Evolutionary conservation across 2,329 filamentous ascomycete species (phyloP), one percentile per base, ranked within the genome.

Genomic region (Fusarium dimerum): DNA sequence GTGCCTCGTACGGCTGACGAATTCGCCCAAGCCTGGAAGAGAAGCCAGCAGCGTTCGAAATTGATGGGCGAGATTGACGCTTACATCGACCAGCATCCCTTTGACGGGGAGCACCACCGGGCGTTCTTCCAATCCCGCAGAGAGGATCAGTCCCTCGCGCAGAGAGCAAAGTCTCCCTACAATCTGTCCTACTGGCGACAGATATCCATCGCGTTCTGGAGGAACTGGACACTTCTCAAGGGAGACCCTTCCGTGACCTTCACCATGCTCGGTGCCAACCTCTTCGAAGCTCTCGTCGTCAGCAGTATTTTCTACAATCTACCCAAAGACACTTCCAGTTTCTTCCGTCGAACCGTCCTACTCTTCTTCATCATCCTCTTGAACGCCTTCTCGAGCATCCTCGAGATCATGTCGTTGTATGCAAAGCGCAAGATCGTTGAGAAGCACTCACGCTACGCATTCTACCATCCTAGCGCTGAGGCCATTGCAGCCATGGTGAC

Each of bases 301-400:
- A 78, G 79, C n/a, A 78, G 73, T 17, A 71, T 83, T 52, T 83
- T 79, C 57, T 83, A 68, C 53, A 71, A 76, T 7, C 69, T 76
- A 1, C 71, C 74, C 0, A 45, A 71, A 5, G 73, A 72, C 15
- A 76, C 78, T 0, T 67, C 66, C 1, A 74, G 71, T 1, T 80
- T 83, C 51, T 76, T 76, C 47, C 69, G 75, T 4, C 73, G 76
- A 16, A 78, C 77, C 5, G 73, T 75, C 1, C 64, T 78, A 2
- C 65, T 83, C 3, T 84, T 84, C 65, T 76, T 82, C 50, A 74
- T 77, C 1, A 64, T 82, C 26, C 59, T 83, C 2, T 73, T 82
- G 48, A 83, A 82, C 56, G 79, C 78, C 2, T 72, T 83, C 20
- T 57, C 61, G 0, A 68, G 68, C 44, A 58, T 65, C 5, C 61